Evolutionary conservation across 257 asterid genomes (phyloP).

Genomic region (Gentiana macrophylla): DNA sequence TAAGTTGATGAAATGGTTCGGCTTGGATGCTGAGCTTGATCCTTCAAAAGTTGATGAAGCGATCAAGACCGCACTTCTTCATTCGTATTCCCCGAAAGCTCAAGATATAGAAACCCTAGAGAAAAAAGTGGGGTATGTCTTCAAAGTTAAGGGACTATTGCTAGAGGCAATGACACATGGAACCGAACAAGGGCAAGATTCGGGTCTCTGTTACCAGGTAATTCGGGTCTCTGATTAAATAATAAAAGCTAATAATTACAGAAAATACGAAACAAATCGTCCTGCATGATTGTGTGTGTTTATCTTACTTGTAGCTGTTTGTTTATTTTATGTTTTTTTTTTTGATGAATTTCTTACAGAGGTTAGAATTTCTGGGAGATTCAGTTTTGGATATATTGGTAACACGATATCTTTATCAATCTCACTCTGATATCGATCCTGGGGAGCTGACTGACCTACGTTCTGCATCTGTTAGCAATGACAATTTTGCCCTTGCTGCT

Average conservation of each 20-base stretch:
- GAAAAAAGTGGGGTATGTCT: conserved; percentile 53
- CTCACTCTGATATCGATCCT: conserved; percentile 66
- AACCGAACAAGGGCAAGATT: conserved; percentile 33
- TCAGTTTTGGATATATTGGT: conserved; percentile 83
- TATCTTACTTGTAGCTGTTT: too few relatives aligned
- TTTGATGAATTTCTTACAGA: conserved; percentile 36
- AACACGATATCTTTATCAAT: conserved; percentile 61
- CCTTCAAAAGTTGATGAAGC: conserved; percentile 54
- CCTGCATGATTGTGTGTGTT: too few relatives aligned
- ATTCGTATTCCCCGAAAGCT: conserved; percentile 44
- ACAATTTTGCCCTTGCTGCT: conserved; percentile 77
- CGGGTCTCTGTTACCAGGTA: conserved; percentile 57
- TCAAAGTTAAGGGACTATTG: conserved; percentile 67
- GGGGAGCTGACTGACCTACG: conserved; percentile 93
- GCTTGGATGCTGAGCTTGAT: conserved; percentile 47
- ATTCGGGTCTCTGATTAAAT: neutral
- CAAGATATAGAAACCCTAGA: conserved; percentile 42
- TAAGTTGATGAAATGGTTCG: conserved; percentile 76
- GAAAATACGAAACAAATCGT: neutral
- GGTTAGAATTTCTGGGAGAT: conserved; percentile 97
- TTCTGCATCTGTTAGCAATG: conserved; percentile 82
- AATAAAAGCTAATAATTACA: neutral
- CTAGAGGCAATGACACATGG: conserved; percentile 86
- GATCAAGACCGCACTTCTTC: conserved; percentile 48
- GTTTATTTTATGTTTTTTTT: neutral